These are phyloP conservation scores for Polytolypa hystricis DNA, from an alignment of 2,329 filamentous ascomycete genomes.

Conservation along the genomic window DNA sequence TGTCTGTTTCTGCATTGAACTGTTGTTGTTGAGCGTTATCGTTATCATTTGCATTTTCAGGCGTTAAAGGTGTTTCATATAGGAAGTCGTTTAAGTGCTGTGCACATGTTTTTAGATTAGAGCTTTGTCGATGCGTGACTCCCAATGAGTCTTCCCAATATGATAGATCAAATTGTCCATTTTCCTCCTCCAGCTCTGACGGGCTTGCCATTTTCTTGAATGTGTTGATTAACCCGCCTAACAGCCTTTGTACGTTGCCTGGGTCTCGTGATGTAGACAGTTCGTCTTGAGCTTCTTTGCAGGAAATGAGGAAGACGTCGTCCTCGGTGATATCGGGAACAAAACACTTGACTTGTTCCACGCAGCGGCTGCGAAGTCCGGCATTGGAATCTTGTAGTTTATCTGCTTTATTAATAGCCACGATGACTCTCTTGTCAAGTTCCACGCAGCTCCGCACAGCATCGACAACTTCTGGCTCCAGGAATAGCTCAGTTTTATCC, in stretches of 20 bases:
- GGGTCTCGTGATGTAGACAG: constrained; percentile 32
- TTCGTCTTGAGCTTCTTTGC: constrained; percentile 44
- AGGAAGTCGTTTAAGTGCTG: constrained; percentile 64
- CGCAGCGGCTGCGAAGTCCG: constrained; percentile 6
- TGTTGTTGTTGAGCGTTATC: constrained; percentile 12
- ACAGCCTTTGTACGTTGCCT: constrained; percentile 58
- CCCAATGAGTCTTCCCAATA: constrained; percentile 76
- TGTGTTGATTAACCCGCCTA: constrained; percentile 52
- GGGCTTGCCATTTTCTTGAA: constrained; percentile 46
- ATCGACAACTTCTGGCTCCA: constrained; percentile 47
- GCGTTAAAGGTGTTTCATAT: constrained; percentile 36
- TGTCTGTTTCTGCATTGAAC: constrained; percentile 23
- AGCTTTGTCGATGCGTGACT: constrained; percentile 78
- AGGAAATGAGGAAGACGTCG: constrained; percentile 58
- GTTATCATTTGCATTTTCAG: constrained; percentile 12
- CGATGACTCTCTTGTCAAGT: constrained; percentile 42
- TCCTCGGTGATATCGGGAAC: constrained; percentile 34
- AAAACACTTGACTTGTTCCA: constrained; percentile 8
- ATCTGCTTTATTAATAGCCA: constrained; percentile 53
- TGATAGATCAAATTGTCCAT: constrained; percentile 43
- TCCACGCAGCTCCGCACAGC: constrained; percentile 42
- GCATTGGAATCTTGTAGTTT: constrained; percentile 22
- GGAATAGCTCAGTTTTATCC: constrained; percentile 20
- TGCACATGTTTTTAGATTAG: constrained; percentile 65
- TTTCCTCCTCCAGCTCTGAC: constrained; percentile 22